Evolutionary conservation across 2,329 filamentous ascomycete genomes (phyloP), one percentile per base, ranked within the genome.

Genomic region (Phaeoacremonium minimum): DNA sequence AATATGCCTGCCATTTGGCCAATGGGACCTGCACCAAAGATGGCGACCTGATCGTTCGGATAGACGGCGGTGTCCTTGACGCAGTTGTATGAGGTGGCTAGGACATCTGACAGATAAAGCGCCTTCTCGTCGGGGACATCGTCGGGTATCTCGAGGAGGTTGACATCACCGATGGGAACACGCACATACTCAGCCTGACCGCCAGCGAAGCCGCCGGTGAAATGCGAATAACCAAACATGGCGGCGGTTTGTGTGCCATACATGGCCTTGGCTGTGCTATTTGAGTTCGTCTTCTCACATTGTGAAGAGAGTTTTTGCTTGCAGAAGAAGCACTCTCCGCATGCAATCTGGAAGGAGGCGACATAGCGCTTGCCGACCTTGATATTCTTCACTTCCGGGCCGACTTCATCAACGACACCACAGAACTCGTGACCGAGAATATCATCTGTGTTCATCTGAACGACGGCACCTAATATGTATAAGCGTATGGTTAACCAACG

Each of bases 161-260:
- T 95, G 41, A 87, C 80, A 48, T 93, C 85, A 18, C 80, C 88
- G 18, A 81, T 76, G 0, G 89, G 87, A 7, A 94, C 87, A 7
- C 88, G 77, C 1, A 90, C 83, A 51, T 88, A 95, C 62, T 95
- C 89, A 4, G 87, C 85, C 60, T 95, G 89, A 0, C 88, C 88
- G 33, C 89, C 87, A 1, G 87, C 87, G 53, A 91, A 95, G 0
- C 89, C 89, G 6, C 87, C 88, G 0, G 85, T 89, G 53, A 95
- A 87, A 52, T 88, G 83, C 4, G 77, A 80, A 52, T 85, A 86
- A 2, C 83, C 82, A 50, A 86, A 85, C 45, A 86, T 80, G 14
- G 80, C 88, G 1, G 85, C 74, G 4, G 87, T 90, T 34, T 80
- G 73, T 3, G 80, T 79, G 11, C 88, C 88, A 53, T 93, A 94